phyloP scores from a whole-genome alignment of 2,329 filamentous ascomycete genomes.

The Ceratocystis albifundus region DNA sequence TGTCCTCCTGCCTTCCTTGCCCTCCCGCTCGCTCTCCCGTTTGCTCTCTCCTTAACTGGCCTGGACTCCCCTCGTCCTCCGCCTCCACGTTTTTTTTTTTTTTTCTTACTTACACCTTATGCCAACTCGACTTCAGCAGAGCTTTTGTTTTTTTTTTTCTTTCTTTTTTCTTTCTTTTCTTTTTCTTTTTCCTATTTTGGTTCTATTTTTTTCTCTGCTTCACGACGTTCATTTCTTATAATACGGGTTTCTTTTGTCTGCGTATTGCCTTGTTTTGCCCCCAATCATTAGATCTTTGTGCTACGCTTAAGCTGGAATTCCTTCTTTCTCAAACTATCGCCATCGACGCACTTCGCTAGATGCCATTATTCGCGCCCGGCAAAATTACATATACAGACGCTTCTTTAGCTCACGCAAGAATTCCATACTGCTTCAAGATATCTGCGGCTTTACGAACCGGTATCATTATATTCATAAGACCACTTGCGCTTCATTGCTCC shows the following conservation, averaged over 20 bases:
- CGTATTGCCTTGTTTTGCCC: neutral
- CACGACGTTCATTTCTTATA: slow-evolving; percentile 8
- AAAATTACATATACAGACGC: neutral
- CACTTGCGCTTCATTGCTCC: neutral
- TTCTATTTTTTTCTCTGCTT: slow-evolving; percentile 7
- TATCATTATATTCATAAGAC: neutral
- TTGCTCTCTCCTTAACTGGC: slow-evolving; percentile 16
- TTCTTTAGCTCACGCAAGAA: too few species aligned
- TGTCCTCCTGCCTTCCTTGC: slow-evolving; percentile 4
- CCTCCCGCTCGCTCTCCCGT: neutral
- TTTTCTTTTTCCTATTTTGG: slow-evolving; percentile 10
- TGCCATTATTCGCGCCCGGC: neutral
- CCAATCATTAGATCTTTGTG: neutral
- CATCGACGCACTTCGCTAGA: neutral
- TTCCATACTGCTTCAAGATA: neutral
- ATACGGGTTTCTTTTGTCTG: slow-evolving; percentile 9
- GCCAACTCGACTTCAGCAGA: slow-evolving; percentile 7
- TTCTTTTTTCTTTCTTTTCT: slow-evolving; percentile 2
- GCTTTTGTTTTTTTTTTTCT: neutral
- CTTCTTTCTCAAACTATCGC: neutral
- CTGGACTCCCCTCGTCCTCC: slow-evolving; percentile 15
- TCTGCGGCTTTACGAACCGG: neutral
- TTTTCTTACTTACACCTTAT: slow-evolving; percentile 15
- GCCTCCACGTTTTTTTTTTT: neutral
- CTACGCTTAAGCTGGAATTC: neutral